Evolutionary conservation across 495 filamentous ascomycete genomes (phyloP), one percentile per base, ranked within the genome.

Genomic region (Talaromyces stipitatus): DNA sequence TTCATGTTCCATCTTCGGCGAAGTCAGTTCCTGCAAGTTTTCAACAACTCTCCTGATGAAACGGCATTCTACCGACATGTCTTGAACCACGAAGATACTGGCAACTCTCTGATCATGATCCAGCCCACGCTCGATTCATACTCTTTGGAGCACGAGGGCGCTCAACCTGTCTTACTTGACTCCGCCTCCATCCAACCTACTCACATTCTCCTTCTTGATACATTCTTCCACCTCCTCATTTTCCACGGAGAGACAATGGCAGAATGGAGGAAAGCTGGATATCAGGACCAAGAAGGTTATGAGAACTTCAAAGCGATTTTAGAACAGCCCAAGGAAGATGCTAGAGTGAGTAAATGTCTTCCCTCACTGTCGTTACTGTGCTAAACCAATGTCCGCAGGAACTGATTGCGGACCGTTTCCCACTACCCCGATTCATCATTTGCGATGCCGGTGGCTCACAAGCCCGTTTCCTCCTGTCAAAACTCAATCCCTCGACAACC

Each of bases 1-100:
- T 99, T 99, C 75, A 97, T 99, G 95, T 99, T 97, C 80, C 95
- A 99, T 69, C 80, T 99, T 58, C 87, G 95, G 54, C 84, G 95
- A 67, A 95, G 89, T 65, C 95, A 99, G 71, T 99, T 99, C 76
- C 75, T 99, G 63, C 95, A 99, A 67, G 92, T 99, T 50, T 99
- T 99, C 80, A 99, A 99, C 77, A 97, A 97, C 72, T 97, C 92
- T 0, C 95, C 95, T 11, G 95, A 99, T 63, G 95, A 99, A 73
- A 99, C 95, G 16, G 95, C 95, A 16, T 99, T 97, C 74, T 97
- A 97, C 69, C 82, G 95, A 52, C 95, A 99, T 68, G 91, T 97
- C 10, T 80, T 99, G 55, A 92, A 97, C 69, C 91, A 96, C 61
- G 95, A 99, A 71, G 95, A 99, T 76, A 90, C 96, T 50, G 86